Percentiles rank a stretch among this genome's conserved stretches.
phyloP scores from a whole-genome alignment of 192 early-diverging fungal genomes.

The Jimgerdemannia flammicorona region DNA sequence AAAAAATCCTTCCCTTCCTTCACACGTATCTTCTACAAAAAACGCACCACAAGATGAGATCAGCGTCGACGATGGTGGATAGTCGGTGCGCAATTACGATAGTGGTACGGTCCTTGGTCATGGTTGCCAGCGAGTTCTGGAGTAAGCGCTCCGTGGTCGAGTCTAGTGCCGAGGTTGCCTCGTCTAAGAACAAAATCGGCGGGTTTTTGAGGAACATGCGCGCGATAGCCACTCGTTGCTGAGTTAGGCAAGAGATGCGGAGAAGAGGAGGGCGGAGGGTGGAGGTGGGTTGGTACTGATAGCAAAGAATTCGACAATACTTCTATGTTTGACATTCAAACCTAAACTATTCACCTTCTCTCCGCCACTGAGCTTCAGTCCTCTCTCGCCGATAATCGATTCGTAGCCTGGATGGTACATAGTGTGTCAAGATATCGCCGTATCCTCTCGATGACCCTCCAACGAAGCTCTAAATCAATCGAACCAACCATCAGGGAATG shows the following conservation, averaged over 20 bases:
- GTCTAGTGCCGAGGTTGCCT: constrained; percentile 88
- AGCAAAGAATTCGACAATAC: no score
- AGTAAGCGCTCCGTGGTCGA: constrained; percentile 71
- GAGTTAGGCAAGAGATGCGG: no score
- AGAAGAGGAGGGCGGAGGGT: no score
- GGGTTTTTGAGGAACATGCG: constrained; percentile 73
- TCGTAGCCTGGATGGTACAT: no score
- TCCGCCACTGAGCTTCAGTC: constrained; percentile 80
- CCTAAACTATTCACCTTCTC: no score
- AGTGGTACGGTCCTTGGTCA: constrained; percentile 82
- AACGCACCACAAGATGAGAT: constrained; percentile 74
- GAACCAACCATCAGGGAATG: constrained; percentile 68
- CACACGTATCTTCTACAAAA: no score
- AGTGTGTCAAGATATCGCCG: no score
- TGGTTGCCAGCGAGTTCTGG: constrained; percentile 71
- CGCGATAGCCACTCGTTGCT: constrained; percentile 86
- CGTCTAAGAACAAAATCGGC: constrained; percentile 73
- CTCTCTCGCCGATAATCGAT: constrained; percentile 69
- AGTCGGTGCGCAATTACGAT: constrained; percentile 85
- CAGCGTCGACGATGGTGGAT: constrained; percentile 79
- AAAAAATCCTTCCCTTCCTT: no score
- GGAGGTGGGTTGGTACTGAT: no score
- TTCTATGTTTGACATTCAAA: no score
- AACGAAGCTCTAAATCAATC: not conserved
- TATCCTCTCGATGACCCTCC: no score